phyloP scores from a whole-genome alignment of 2,329 filamentous ascomycete genomes.

The Gaeumannomyces sp. region DNA sequence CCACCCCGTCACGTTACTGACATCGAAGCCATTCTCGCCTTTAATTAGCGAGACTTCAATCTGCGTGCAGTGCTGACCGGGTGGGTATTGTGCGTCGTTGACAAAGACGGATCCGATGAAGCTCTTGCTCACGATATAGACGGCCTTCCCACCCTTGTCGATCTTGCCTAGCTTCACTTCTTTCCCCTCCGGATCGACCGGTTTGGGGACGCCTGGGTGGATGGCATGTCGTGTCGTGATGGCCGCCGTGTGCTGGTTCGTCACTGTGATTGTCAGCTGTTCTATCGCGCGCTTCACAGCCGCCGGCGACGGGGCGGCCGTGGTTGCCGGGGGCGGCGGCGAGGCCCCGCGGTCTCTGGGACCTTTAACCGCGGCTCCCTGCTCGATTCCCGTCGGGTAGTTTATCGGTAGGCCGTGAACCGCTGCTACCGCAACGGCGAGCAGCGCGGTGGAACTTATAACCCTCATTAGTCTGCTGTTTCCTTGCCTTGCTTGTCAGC shows the following conservation, averaged over 20 bases:
- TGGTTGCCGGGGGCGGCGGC: neutral
- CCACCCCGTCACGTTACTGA: constrained; percentile 6
- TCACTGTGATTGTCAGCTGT: neutral
- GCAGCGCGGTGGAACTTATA: too few relatives aligned
- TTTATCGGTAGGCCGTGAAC: too few relatives aligned
- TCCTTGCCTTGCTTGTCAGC: too few relatives aligned
- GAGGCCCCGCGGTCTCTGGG: too few relatives aligned
- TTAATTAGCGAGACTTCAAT: neutral
- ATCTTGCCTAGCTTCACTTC: neutral
- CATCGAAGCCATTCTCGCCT: neutral
- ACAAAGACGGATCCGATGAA: constrained; percentile 4
- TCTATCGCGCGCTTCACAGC: neutral
- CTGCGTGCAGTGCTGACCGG: neutral
- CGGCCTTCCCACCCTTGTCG: neutral
- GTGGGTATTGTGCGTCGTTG: constrained; percentile 4
- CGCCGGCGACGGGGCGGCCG: neutral
- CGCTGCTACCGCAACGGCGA: too few relatives aligned
- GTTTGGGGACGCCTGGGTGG: neutral
- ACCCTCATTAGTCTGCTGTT: too few relatives aligned
- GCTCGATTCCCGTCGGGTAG: too few relatives aligned
- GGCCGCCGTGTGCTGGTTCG: neutral
- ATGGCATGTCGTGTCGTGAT: constrained; percentile 7
- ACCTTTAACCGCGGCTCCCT: too few relatives aligned
- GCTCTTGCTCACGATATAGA: neutral
- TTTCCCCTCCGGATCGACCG: neutral